Conservation (phyloP, 164 flowering plant genomes). For the Magnolia sinica region DNA sequence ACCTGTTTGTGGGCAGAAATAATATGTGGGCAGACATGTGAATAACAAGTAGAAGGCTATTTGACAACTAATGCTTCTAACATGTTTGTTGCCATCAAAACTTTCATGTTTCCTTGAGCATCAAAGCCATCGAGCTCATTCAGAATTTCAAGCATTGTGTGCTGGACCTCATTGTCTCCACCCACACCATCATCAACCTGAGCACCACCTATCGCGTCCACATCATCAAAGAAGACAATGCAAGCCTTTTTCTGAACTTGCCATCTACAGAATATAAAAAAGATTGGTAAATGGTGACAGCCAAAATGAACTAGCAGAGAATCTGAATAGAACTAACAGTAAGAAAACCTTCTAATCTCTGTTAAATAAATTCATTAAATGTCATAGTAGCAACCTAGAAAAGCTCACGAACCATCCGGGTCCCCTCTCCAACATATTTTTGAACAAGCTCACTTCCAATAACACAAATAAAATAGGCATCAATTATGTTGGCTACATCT, state of each 20-base stretch:
- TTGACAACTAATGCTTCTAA: slow-evolving; percentile 10
- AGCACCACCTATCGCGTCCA: slow-evolving; percentile 98
- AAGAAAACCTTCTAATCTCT: no score
- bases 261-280: slow-evolving; percentile 60
- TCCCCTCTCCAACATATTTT: slow-evolving; percentile 97
- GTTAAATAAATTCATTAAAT: no score
- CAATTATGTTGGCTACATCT: slow-evolving; percentile 96
- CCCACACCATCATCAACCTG: slow-evolving; percentile 97
- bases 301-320: no score
- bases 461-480: slow-evolving; percentile 95
- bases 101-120: slow-evolving; percentile 95
- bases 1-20: no score
- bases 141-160: slow-evolving; percentile 99
- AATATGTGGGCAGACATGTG: no score
- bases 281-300: neutral
- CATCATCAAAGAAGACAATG: slow-evolving; percentile 95
- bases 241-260: slow-evolving; percentile 93
- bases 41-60: no score
- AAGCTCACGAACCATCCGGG: slow-evolving; percentile 95
- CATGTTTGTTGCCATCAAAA: slow-evolving; percentile 97
- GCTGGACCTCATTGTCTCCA: slow-evolving; percentile 95
- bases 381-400: slow-evolving; percentile 57
- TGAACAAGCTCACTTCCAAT: slow-evolving; percentile 99
- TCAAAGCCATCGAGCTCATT: slow-evolving; percentile 98
- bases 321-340: no score